Percentiles rank a stretch among this genome's conserved stretches.
These are phyloP conservation scores for Anastatica hierochuntica DNA, from an alignment of 345 rosid species.

Conservation along the genomic window DNA sequence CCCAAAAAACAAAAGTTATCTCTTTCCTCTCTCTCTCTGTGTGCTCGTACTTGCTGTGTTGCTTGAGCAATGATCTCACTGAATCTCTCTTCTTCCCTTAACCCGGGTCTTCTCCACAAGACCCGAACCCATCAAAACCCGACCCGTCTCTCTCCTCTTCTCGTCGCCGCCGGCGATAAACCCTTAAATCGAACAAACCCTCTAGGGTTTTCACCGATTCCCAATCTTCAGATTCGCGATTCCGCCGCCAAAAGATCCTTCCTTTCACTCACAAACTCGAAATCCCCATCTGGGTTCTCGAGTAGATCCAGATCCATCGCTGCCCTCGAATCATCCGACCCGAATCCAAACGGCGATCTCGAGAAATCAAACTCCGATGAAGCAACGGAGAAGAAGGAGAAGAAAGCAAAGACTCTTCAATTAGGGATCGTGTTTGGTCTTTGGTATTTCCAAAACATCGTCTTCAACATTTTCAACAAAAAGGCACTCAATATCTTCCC, in stretches of 20 bases:
- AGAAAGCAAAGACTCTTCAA: constrained; percentile 45
- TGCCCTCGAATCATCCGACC: constrained; percentile 32
- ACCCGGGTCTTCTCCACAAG: constrained; percentile 29
- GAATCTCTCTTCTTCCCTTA: constrained; percentile 35
- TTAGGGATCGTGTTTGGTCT: constrained; percentile 70
- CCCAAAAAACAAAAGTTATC: background rate
- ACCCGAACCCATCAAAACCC: constrained; percentile 22
- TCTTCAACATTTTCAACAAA: constrained; percentile 91
- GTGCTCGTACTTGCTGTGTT: background rate
- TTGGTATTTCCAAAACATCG: constrained; percentile 89
- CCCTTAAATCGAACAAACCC: constrained; percentile 27
- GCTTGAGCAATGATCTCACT: constrained; percentile 38
- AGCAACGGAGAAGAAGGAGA: constrained; percentile 1
- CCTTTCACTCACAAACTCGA: constrained; percentile 8
- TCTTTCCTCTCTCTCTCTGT: constrained; percentile 10
- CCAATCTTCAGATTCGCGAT: constrained; percentile 33
- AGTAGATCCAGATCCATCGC: constrained; percentile 31
- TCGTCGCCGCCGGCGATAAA: constrained; percentile 24
- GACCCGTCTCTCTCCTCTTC: constrained; percentile 21
- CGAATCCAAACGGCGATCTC: constrained; percentile 38
- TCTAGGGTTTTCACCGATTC: constrained; percentile 25
- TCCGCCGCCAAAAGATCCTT: constrained; percentile 19
- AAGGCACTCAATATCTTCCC: constrained; percentile 82
- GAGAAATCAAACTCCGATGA: too few relatives aligned
- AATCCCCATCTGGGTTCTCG: constrained; percentile 21